Percentiles rank a stretch among this genome's conserved stretches.
These are phyloP conservation scores for Xerocomellus intermedius DNA, from an alignment of 768 basidiomycete species.

Conservation along the genomic window DNA sequence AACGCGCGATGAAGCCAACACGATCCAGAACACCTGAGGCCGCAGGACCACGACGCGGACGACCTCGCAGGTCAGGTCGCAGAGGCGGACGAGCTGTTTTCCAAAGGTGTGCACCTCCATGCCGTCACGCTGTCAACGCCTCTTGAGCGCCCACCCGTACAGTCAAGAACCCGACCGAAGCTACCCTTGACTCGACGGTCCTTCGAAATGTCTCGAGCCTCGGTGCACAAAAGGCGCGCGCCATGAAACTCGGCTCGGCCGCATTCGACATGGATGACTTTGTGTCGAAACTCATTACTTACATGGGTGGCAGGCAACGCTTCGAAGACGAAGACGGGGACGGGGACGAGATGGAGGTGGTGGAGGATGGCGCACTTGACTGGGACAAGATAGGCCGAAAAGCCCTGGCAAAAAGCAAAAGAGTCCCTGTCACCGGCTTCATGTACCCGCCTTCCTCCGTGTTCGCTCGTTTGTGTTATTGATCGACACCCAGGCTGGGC, in stretches of 20 bases:
- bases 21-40: conserved; percentile 44
- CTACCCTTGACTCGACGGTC: conserved; percentile 84
- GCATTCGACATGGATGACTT: conserved; percentile 95
- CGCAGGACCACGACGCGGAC: conserved; percentile 55
- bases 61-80: conserved; percentile 56
- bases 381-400: conserved; percentile 89
- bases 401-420: conserved; percentile 74
- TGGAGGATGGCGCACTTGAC: conserved; percentile 53
- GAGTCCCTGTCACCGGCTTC: conserved; percentile 81
- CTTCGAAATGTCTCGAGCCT: conserved; percentile 76
- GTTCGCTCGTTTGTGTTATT: conserved; percentile 3
- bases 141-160: background rate
- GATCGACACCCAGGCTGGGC: conserved; percentile 67
- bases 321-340: conserved; percentile 46
- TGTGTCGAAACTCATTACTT: conserved; percentile 66
- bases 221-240: conserved; percentile 84
- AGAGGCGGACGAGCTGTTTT: conserved; percentile 59
- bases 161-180: conserved; percentile 85
- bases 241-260: conserved; percentile 83
- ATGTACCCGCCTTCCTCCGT: conserved; percentile 56
- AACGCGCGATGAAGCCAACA: background rate
- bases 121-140: background rate
- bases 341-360: conserved; percentile 53
- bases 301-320: conserved; percentile 69
- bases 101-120: conserved; percentile 46